phyloP scores from a whole-genome alignment of 192 early-diverging fungal species.

The Chytriomyces sp. region DNA sequence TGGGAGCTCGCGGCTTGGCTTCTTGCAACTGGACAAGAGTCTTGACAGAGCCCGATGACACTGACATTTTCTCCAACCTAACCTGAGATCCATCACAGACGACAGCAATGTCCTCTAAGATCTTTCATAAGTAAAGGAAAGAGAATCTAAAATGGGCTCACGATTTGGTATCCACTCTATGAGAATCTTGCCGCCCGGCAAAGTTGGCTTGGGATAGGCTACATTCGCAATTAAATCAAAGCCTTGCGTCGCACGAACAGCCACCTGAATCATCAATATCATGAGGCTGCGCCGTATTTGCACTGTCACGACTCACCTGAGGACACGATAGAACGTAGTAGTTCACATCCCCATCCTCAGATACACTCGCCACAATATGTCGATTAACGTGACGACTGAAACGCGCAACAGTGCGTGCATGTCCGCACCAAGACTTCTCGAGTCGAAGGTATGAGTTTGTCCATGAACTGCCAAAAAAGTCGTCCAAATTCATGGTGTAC shows the following conservation, averaged over 20 bases:
- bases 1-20: not conserved
- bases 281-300: not conserved
- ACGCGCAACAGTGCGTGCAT: slow-evolving; percentile 30
- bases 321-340: not conserved
- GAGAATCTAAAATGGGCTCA: not conserved
- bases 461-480: slow-evolving; percentile 70
- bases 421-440: slow-evolving; percentile 70
- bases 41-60: too few species aligned
- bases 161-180: slow-evolving; percentile 11
- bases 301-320: not conserved
- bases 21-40: not conserved
- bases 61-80: not conserved
- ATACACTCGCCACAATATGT: not conserved
- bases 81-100: not conserved
- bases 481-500: slow-evolving; percentile 75
- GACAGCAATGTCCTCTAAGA: not conserved
- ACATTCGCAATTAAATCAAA: slow-evolving; percentile 3
- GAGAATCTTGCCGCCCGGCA: not conserved
- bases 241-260: slow-evolving; percentile 1
- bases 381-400: not conserved
- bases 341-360: not conserved
- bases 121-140: not conserved
- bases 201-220: too few species aligned
- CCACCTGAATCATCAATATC: not conserved
- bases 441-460: slow-evolving; percentile 59